These are phyloP conservation scores for Gossypium bickii DNA, from an alignment of 345 rosid species.

Conservation along the genomic window DNA sequence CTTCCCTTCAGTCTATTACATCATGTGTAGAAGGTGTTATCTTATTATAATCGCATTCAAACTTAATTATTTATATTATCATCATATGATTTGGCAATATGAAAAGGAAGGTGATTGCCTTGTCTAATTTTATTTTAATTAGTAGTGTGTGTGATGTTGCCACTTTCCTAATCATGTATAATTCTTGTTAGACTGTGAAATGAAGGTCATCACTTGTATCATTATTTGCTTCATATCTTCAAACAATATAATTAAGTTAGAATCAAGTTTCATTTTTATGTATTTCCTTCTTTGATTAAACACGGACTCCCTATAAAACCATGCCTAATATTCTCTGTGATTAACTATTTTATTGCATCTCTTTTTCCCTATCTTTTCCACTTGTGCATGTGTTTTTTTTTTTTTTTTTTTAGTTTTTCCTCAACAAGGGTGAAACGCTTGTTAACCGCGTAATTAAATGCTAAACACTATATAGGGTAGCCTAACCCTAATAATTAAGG, in stretches of 20 bases:
- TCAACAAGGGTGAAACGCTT: no score
- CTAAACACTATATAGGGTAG: not conserved
- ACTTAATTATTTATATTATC: not conserved
- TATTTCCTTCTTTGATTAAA: not conserved
- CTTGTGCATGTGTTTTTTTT: not conserved
- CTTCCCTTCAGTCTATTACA: no score
- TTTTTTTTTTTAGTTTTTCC: no score
- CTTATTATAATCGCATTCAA: not conserved
- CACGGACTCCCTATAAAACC: not conserved
- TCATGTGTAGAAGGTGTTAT: no score
- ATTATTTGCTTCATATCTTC: not conserved
- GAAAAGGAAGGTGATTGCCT: not conserved
- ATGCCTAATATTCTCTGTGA: not conserved
- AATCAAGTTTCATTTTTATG: not conserved
- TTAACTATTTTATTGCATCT: not conserved
- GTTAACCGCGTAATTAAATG: not conserved
- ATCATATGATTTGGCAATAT: not conserved
- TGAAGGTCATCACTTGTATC: not conserved
- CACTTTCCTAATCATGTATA: conserved; percentile 12
- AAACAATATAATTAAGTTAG: conserved; percentile 6
- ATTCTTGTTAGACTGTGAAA: no score
- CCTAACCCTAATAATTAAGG: not conserved
- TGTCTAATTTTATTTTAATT: not conserved
- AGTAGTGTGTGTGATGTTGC: not conserved
- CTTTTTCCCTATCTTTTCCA: not conserved